These are phyloP conservation scores for Herpotrichia juniperi DNA, from an alignment of 2,329 filamentous ascomycete species.

Conservation along the genomic window DNA sequence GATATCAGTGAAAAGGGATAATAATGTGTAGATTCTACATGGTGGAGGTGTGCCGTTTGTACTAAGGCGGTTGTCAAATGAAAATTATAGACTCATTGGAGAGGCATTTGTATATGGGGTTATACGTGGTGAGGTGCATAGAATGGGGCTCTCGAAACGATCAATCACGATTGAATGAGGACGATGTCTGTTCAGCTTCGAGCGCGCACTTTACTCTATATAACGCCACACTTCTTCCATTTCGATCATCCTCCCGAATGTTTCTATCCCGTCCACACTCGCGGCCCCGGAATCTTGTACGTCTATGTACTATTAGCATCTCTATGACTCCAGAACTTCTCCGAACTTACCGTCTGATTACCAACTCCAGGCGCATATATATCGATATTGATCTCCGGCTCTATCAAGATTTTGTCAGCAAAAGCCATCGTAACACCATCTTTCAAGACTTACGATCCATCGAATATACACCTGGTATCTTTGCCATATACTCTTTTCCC, in stretches of 20 bases:
- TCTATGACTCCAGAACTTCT: background rate
- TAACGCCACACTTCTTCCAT: no score
- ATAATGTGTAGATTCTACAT: constrained; percentile 29
- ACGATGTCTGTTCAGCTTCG: no score
- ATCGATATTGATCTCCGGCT: constrained; percentile 39
- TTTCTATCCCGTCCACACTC: constrained; percentile 17
- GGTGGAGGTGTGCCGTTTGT: constrained; percentile 22
- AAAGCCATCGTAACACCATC: no score
- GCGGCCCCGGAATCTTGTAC: constrained; percentile 22
- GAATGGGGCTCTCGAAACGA: constrained; percentile 12
- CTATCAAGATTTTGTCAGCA: constrained; percentile 18
- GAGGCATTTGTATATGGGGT: constrained; percentile 33
- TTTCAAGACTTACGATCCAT: constrained; percentile 33
- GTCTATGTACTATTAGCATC: constrained; percentile 8
- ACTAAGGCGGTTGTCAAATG: constrained; percentile 20
- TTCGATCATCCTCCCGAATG: no score
- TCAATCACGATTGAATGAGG: constrained; percentile 22
- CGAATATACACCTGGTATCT: constrained; percentile 37
- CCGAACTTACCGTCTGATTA: constrained; percentile 25
- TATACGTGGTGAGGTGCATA: constrained; percentile 28
- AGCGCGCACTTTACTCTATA: no score
- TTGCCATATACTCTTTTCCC: constrained; percentile 28
- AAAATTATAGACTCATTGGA: constrained; percentile 25
- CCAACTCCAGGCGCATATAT: constrained; percentile 26
- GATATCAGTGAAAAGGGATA: constrained; percentile 21